A percentile compares a stretch with the other conserved stretches of the same genome.
Conservation (phyloP, 345 rosid species). For the Raphanus raphanistrum region DNA sequence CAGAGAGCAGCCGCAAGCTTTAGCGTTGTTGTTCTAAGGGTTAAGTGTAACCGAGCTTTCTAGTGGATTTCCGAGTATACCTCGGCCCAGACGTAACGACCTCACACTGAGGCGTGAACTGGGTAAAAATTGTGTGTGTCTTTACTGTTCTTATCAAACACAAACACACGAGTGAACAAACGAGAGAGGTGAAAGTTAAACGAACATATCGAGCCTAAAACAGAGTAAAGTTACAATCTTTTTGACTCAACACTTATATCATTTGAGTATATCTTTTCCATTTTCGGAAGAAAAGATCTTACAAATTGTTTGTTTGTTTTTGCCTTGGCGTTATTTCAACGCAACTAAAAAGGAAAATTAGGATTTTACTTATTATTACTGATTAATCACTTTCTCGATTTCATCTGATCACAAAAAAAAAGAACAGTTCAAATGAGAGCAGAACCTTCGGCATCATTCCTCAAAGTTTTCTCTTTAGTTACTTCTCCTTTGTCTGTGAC, state of each 20-base stretch:
- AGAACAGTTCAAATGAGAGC: conserved; percentile 40
- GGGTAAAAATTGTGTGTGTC: neutral
- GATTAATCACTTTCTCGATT: conserved; percentile 13
- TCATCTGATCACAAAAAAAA: conserved; percentile 37
- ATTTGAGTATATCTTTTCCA: neutral
- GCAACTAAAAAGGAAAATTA: neutral
- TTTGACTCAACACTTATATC: too few species aligned
- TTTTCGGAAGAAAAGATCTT: neutral
- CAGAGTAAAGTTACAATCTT: too few species aligned
- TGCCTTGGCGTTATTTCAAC: neutral
- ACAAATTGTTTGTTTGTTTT: neutral
- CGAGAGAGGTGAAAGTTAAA: neutral
- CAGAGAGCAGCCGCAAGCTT: neutral
- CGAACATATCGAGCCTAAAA: too few species aligned
- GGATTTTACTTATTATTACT: neutral
- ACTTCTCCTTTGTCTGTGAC: conserved; percentile 79
- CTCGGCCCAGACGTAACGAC: neutral
- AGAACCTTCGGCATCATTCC: conserved; percentile 18
- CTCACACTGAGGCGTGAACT: neutral
- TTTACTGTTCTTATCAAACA: neutral
- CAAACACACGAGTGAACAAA: neutral
- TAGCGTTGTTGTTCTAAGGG: neutral
- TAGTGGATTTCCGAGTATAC: neutral
- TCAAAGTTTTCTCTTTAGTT: conserved; percentile 32
- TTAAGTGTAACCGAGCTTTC: neutral